phyloP scores from a whole-genome alignment of 768 basidiomycete genomes.

The Russula dissimulans region DNA sequence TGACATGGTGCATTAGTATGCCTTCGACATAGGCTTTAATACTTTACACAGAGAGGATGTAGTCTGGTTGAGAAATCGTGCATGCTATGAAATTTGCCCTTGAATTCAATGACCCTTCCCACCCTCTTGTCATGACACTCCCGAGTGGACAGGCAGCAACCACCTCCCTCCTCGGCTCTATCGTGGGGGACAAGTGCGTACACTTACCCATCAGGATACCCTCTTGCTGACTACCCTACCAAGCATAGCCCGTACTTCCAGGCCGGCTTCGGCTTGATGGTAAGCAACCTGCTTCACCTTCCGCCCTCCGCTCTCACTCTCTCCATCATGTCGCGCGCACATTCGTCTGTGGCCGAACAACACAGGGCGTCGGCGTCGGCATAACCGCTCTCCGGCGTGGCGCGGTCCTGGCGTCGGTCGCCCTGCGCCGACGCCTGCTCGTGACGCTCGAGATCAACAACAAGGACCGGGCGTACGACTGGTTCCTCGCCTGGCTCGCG shows the following conservation, averaged over 20 bases:
- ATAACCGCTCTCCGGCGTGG: conserved; percentile 68
- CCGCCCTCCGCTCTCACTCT: neutral
- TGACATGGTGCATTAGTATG: neutral
- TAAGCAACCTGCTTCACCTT: conserved; percentile 25
- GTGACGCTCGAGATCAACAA: conserved; percentile 95
- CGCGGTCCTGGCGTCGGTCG: conserved; percentile 54
- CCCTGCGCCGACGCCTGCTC: conserved; percentile 82
- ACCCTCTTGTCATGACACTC: neutral
- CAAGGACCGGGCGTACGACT: conserved; percentile 89
- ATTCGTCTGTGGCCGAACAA: neutral
- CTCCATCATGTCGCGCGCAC: neutral
- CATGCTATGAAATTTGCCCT: neutral
- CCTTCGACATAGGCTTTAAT: neutral
- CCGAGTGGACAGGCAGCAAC: neutral
- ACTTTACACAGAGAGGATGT: conserved; percentile 4
- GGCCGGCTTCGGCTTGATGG: conserved; percentile 97
- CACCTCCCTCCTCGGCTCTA: conserved; percentile 12
- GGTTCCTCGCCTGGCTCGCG: conserved; percentile 97
- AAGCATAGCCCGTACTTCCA: conserved; percentile 89
- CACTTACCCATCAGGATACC: neutral
- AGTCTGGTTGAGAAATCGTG: conserved; percentile 4
- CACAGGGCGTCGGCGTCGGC: conserved; percentile 83
- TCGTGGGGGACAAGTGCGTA: conserved; percentile 61
- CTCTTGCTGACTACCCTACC: conserved; percentile 1
- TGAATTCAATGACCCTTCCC: neutral